phyloP scores from a whole-genome alignment of 129 eudicot genomes.

The Chrysanthemum seticuspe region DNA sequence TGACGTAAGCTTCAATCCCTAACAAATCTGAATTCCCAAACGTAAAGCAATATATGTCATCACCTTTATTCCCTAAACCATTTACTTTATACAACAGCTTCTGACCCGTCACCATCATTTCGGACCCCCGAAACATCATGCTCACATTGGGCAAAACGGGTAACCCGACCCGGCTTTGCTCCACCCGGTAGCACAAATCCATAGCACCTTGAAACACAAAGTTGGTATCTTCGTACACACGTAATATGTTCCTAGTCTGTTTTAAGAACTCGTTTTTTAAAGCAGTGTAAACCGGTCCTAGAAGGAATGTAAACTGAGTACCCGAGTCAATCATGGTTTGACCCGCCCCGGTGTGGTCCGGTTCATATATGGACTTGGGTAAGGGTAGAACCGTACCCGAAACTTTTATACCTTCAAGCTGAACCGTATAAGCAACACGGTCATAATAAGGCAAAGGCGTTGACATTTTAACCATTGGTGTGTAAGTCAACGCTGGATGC shows the following conservation, averaged over 20 bases:
- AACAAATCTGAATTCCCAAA: constrained; percentile 87
- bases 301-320: constrained; percentile 73
- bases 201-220: constrained; percentile 88
- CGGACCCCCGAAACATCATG: constrained; percentile 75
- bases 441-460: constrained; percentile 72
- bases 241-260: constrained; percentile 56
- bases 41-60: constrained; percentile 74
- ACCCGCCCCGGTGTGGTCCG: constrained; percentile 96
- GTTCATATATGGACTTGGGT: constrained; percentile 67
- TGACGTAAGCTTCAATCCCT: constrained; percentile 72
- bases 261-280: constrained; percentile 55
- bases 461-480: constrained; percentile 61
- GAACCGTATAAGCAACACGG: constrained; percentile 76
- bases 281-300: constrained; percentile 75
- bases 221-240: constrained; percentile 62
- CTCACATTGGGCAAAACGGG: constrained; percentile 67
- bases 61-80: constrained; percentile 47
- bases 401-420: constrained; percentile 75
- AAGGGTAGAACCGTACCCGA: constrained; percentile 50
- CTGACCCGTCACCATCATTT: constrained; percentile 63
- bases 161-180: constrained; percentile 27
- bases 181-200: constrained; percentile 79
- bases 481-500: constrained; percentile 58
- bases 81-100: constrained; percentile 58
- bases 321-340: constrained; percentile 95